A percentile compares a stretch with the other conserved stretches of the same genome.
phyloP scores from a whole-genome alignment of 306 rosid species.

The Vigna nakashimae region DNA sequence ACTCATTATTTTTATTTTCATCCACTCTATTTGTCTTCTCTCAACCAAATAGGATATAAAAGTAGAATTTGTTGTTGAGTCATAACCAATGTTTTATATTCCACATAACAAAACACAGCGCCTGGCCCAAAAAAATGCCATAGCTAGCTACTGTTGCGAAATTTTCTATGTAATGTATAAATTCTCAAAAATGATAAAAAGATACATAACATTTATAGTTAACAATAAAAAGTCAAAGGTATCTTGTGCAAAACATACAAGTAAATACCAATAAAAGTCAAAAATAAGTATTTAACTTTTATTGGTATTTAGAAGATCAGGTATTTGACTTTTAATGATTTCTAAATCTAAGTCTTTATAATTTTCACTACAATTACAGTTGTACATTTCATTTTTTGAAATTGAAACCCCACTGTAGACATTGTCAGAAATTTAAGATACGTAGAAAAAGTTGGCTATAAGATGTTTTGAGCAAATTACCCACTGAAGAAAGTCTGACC shows the following conservation, averaged over 20 bases:
- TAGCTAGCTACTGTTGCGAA: not conserved
- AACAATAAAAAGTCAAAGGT: not conserved
- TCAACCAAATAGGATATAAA: not conserved
- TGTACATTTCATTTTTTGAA: not conserved
- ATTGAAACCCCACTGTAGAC: conserved; percentile 13
- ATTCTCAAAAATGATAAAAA: conserved; percentile 1
- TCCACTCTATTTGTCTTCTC: too few relatives aligned
- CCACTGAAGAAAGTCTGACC: conserved; percentile 21
- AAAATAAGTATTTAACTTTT: not conserved
- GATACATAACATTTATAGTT: not conserved
- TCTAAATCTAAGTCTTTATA: not conserved
- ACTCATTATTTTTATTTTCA: too few relatives aligned
- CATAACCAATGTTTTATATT: not conserved
- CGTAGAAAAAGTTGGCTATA: not conserved
- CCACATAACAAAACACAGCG: not conserved
- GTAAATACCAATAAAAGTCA: not conserved
- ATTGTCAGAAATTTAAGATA: conserved; percentile 13
- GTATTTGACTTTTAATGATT: too few relatives aligned
- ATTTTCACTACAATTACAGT: not conserved
- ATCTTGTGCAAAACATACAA: not conserved
- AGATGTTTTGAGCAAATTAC: conserved; percentile 19
- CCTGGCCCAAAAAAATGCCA: not conserved
- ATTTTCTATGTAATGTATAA: not conserved
- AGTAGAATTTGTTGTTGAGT: not conserved
- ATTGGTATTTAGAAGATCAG: too few relatives aligned